Base-by-base conservation (phyloP, 108 stramenopile species). In the Parmales sp. region DNA sequence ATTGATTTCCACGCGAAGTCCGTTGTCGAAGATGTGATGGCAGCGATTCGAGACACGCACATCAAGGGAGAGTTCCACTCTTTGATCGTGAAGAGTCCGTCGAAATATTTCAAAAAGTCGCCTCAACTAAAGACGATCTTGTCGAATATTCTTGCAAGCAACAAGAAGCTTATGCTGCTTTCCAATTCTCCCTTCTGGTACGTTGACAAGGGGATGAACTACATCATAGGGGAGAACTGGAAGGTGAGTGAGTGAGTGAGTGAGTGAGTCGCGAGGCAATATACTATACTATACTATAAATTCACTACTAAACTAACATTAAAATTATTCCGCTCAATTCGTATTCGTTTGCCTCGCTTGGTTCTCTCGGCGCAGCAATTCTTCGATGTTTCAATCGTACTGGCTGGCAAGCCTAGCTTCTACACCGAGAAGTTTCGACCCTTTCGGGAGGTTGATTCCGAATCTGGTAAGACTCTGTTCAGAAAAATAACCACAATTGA, bases 31-130 rank as follows among this genome's bases (percentile, higher is more conserved):
- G 97, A 98, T 69, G 80, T 98, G 19, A 66, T 95, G 50, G 74
- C 77, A 18, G 86, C 89, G n/a, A 92, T 95, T 51, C 70, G 82
- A 1, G 77, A 84, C 38, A 95, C 94, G 45, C 96, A 97, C 68
- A 74, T 89, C n/a, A 81, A 79, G n/a, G 94, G 94, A 31, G 88
- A 90, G 45, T 95, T 95, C 85, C 96, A 97, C 75, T 70, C 89
- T 23, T 41, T 76, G 46, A 93, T 97, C 8, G 90, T 91, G 38
- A 49, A 66, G 29, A 73, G 90, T 68, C 90, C 90, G 19, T 78
- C 78, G 37, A 78, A 64, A 54, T 95, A 95, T 37, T 87, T 92
- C 69, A 70, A 85, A 49, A 72, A 75, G 16, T 84, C 78, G 29
- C 91, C 90, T 0, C 74, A 92, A 69, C 69, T 95, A 60, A 83